Evolutionary conservation across 129 eudicot genomes (phyloP), one percentile per base, ranked within the genome.

Genomic region (Flaveria trinervia): DNA sequence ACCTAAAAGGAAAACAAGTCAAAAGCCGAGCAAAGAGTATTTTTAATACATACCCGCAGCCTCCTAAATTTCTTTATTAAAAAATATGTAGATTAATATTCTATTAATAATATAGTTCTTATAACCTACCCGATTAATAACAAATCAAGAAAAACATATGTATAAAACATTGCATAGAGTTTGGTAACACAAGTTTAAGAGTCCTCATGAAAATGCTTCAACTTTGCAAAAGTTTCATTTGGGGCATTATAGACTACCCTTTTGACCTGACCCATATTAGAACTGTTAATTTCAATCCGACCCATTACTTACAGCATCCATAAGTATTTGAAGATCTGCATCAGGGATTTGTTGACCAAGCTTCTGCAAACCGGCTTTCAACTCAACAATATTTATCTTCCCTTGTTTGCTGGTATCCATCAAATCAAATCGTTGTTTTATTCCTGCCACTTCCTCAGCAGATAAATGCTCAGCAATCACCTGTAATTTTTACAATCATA

Each of bases 261-360:
- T 66, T 66, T 92, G 50, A 66, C 50, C 50, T 25, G 41, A 39
- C 28, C 50, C 71, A 66, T 41, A 39, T 13, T 89, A 82, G 9
- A 59, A 33, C 16, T 16, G n/a, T 16, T 9, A 25, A 3, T 36
- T 23, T 65, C 48, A 65, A 65, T 10, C 49, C 8, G 51, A 17
- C 16, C 48, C 51, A n/a, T 39, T 66, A 66, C 71, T 66, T 66
- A 66, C 71, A 66, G 71, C 71, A 66, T 66, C 71, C 71, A 66
- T 66, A 41, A 66, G 71, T 66, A 66, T 66, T 41, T 66, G 71
- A 66, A 66, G 71, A 66, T 66, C 71, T 7, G 71, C 71, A 36
- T 66, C 71, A 36, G 71, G 51, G 71, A 66, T 66, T 39, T 66
- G 71, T 66, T 66, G 71, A 17, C 71, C 71, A 66, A 66, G 71